Percentiles rank a stretch among this genome's conserved stretches.
phyloP scores from a whole-genome alignment of 345 rosid genomes.

The Turnera subulata region DNA sequence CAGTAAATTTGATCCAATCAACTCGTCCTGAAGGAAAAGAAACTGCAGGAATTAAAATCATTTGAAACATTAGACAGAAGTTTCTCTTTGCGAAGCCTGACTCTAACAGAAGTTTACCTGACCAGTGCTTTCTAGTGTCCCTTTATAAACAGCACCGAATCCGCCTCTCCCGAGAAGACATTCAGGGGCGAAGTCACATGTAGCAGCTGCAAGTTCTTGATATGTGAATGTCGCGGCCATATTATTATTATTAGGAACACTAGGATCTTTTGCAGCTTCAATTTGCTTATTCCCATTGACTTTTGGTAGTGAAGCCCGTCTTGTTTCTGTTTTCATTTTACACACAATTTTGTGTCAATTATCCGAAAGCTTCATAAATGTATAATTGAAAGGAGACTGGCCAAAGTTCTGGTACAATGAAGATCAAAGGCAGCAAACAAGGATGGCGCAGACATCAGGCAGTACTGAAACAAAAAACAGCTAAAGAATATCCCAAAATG shows the following conservation, averaged over 20 bases:
- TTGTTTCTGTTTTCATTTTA: neutral
- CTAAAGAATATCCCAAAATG: neutral
- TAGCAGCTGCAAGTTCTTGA: constrained; percentile 57
- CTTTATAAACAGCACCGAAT: constrained; percentile 68
- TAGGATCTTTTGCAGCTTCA: constrained; percentile 9
- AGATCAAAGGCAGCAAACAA: neutral
- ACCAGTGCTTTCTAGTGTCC: constrained; percentile 36
- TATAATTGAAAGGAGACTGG: neutral
- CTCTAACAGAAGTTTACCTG: constrained; percentile 51
- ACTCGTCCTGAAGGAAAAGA: neutral
- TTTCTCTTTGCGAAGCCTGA: no score
- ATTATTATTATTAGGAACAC: constrained; percentile 1
- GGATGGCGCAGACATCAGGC: neutral
- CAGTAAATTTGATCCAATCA: neutral
- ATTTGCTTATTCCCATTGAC: constrained; percentile 8
- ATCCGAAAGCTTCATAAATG: neutral
- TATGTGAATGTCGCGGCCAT: constrained; percentile 42
- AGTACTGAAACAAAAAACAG: neutral
- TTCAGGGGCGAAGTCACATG: constrained; percentile 41
- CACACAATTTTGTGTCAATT: neutral
- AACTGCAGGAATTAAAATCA: neutral
- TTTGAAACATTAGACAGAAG: no score
- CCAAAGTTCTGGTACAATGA: neutral
- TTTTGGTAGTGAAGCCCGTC: constrained; percentile 1
- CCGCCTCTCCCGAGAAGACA: constrained; percentile 75